These are phyloP conservation scores for Auricularia cornea DNA, from an alignment of 768 basidiomycete species.

Conservation along the genomic window DNA sequence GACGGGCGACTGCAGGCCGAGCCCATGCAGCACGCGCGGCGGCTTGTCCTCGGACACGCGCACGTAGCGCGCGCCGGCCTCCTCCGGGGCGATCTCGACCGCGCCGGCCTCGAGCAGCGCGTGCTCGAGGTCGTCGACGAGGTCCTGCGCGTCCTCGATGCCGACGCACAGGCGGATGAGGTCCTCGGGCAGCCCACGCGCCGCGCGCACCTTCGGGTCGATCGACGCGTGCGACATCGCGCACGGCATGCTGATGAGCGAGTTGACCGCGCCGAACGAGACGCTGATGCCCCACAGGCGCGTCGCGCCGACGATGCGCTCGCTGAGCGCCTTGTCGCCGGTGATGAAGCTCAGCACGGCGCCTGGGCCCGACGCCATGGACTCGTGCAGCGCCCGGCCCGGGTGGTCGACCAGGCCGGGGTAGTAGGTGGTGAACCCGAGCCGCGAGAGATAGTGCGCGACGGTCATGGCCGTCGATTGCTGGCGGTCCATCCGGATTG, in stretches of 20 bases:
- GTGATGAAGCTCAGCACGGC: constrained; percentile 95
- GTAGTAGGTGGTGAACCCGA: constrained; percentile 89
- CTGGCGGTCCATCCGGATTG: constrained; percentile 92
- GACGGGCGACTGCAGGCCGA: constrained; percentile 33
- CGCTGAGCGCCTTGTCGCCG: constrained; percentile 81
- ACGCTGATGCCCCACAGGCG: constrained; percentile 96
- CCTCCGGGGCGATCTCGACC: constrained; percentile 48
- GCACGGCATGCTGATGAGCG: constrained; percentile 97
- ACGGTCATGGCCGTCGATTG: constrained; percentile 75
- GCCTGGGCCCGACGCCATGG: constrained; percentile 85
- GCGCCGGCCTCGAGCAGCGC: constrained; percentile 90
- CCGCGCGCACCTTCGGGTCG: constrained; percentile 90
- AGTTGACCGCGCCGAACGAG: constrained; percentile 97
- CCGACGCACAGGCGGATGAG: constrained; percentile 97
- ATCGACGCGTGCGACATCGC: constrained; percentile 99
- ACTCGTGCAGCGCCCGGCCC: constrained; percentile 77
- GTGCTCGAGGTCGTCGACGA: constrained; percentile 90
- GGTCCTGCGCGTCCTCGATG: constrained; percentile 89
- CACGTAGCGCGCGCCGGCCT: constrained; percentile 41
- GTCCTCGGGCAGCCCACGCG: constrained; percentile 95
- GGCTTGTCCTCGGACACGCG: constrained; percentile 15
- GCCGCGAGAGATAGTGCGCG: constrained; percentile 71
- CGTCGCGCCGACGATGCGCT: constrained; percentile 86
- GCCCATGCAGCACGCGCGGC: constrained; percentile 54
- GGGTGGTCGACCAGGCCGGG: constrained; percentile 82